Evolutionary conservation across 1,284 basidiomycete species (phyloP).

Genomic region (Leccinum pallidistipes): DNA sequence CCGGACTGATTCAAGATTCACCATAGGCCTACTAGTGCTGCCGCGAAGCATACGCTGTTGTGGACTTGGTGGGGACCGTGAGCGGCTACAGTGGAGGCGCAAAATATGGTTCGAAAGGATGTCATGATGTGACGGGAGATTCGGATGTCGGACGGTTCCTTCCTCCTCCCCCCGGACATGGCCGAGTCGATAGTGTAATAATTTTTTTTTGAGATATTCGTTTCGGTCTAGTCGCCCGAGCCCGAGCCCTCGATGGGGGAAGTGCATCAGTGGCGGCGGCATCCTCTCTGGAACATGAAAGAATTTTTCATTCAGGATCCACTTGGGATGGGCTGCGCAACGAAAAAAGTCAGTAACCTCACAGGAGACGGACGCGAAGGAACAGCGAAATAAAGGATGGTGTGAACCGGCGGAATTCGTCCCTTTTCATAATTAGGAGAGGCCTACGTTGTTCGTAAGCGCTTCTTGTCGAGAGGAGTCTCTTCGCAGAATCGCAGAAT

Average conservation of each 20-base stretch:
- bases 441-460: neutral
- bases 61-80: conserved; percentile 9
- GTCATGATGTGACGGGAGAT: neutral
- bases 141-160: neutral
- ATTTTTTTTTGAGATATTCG: neutral
- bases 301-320: conserved; percentile 1
- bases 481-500: neutral
- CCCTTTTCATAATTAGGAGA: neutral
- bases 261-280: neutral
- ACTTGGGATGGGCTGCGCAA: conserved; percentile 3
- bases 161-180: neutral
- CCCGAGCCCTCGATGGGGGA: neutral
- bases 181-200: conserved; percentile 4
- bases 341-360: neutral
- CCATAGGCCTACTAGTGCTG: conserved; percentile 17
- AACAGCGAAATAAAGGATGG: neutral
- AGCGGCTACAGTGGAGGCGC: neutral
- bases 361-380: neutral
- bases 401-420: conserved; percentile 6
- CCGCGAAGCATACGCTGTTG: conserved; percentile 24
- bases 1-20: neutral
- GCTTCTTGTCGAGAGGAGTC: neutral
- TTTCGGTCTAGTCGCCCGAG: neutral
- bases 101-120: neutral
- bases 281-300: conserved; percentile 4